phyloP scores from a whole-genome alignment of 169 alveolate genomes.

The Cryptosporidium ryanae region DNA sequence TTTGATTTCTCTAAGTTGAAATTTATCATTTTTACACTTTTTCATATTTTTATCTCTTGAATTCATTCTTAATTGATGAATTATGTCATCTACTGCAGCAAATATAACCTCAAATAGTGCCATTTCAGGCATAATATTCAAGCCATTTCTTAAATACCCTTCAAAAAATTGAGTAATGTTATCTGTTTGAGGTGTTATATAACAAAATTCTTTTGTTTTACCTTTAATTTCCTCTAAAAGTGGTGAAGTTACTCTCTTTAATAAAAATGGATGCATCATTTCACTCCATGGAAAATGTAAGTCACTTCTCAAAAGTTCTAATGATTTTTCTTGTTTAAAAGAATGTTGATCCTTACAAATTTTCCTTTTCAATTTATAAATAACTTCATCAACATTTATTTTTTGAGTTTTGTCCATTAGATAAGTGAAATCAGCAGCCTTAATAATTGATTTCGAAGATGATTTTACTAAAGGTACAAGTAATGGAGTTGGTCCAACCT shows the following conservation, averaged over 20 bases:
- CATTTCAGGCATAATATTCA: constrained; percentile 22
- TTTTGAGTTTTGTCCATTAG: background rate
- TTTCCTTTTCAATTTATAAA: background rate
- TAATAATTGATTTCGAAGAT: constrained; percentile 13
- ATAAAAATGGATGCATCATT: constrained; percentile 53
- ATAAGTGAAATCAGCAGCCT: constrained; percentile 13
- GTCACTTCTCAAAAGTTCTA: background rate
- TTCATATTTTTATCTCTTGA: background rate
- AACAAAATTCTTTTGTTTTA: background rate
- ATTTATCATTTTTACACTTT: no score
- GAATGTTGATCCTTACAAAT: background rate
- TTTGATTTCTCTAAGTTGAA: constrained; percentile 14
- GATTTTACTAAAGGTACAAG: constrained; percentile 71
- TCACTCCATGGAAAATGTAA: constrained; percentile 30
- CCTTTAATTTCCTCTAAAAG: background rate
- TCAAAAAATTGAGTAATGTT: constrained; percentile 23
- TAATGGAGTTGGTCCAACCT: constrained; percentile 78
- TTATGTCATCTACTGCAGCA: constrained; percentile 32
- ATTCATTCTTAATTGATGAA: no score
- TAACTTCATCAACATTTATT: constrained; percentile 1
- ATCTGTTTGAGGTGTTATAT: constrained; percentile 40
- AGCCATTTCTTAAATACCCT: constrained; percentile 28
- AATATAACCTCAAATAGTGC: constrained; percentile 32
- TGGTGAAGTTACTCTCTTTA: constrained; percentile 42
- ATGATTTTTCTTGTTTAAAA: background rate